phyloP scores from a whole-genome alignment of 2,329 filamentous ascomycete species.

The Clonostachys sp. region DNA sequence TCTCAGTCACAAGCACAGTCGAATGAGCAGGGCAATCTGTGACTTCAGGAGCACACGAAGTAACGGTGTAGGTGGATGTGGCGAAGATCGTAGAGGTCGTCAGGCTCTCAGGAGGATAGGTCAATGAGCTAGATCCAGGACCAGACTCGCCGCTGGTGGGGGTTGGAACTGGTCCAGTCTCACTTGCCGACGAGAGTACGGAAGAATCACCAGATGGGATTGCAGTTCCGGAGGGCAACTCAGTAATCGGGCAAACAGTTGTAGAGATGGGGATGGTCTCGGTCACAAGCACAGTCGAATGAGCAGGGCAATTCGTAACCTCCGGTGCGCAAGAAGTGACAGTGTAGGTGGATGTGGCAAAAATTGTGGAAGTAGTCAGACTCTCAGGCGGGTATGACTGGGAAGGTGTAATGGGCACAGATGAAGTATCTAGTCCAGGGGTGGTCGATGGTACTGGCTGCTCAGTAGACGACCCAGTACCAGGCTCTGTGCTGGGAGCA shows the following conservation, averaged over 20 bases:
- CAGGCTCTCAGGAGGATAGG: background rate
- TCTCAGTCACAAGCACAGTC: constrained; percentile 5
- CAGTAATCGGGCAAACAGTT: background rate
- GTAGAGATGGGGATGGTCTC: constrained; percentile 8
- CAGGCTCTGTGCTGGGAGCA: too few species aligned
- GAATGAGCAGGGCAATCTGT: background rate
- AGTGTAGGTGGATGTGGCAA: background rate
- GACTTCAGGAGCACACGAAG: background rate
- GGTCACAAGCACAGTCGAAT: background rate
- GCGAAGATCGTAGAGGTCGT: background rate
- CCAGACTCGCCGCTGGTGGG: too few species aligned
- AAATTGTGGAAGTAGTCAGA: background rate
- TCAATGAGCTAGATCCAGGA: too few species aligned
- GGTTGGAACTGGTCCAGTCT: too few species aligned
- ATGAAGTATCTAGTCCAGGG: too few species aligned
- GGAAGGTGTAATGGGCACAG: too few species aligned
- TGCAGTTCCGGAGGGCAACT: background rate
- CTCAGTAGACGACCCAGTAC: too few species aligned
- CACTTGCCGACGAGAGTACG: too few species aligned
- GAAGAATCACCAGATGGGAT: too few species aligned
- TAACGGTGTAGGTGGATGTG: background rate
- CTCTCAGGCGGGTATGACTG: too few species aligned
- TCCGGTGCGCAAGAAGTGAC: background rate
- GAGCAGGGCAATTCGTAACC: background rate
- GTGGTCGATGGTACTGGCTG: too few species aligned